Percentiles rank a stretch among this genome's conserved stretches.
Evolutionary conservation across 345 rosid genomes (phyloP).

Genomic region (Tarenaya hassleriana): DNA sequence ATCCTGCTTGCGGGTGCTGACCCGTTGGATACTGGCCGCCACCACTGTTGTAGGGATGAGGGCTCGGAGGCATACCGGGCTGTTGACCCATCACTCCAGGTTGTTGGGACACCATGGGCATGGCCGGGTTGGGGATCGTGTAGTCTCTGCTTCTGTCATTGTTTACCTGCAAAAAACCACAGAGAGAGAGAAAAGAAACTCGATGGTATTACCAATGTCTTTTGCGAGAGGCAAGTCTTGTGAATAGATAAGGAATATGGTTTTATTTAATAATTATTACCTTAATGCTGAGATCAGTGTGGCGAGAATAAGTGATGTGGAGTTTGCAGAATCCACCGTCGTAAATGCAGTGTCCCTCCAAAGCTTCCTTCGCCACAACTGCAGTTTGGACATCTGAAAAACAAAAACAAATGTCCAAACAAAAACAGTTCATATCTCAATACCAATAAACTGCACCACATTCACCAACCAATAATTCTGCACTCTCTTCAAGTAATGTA

Average conservation of each 20-base stretch:
- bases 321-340: slow-evolving; percentile 99
- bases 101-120: too few relatives aligned
- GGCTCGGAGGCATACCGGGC: slow-evolving; percentile 31
- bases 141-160: slow-evolving; percentile 94
- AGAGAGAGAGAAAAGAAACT: too few relatives aligned
- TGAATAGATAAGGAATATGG: too few relatives aligned
- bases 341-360: slow-evolving; percentile 98
- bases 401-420: not conserved
- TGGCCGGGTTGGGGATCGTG: slow-evolving; percentile 51
- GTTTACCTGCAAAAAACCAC: slow-evolving; percentile 49
- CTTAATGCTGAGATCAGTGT: slow-evolving; percentile 94
- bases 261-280: too few relatives aligned
- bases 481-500: too few relatives aligned
- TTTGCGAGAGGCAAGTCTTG: too few relatives aligned
- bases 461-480: too few relatives aligned
- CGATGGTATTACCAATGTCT: too few relatives aligned
- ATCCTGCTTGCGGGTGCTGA: slow-evolving; percentile 52
- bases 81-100: slow-evolving; percentile 69
- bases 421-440: not conserved
- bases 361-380: slow-evolving; percentile 85
- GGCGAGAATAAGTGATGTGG: slow-evolving; percentile 92
- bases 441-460: too few relatives aligned
- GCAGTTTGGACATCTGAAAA: slow-evolving; percentile 86
- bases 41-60: slow-evolving; percentile 25
- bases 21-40: slow-evolving; percentile 37